Percentiles rank a stretch among this genome's conserved stretches.
Evolutionary conservation across 192 early-diverging fungal species (phyloP).

Genomic region (Paraglomus brasilianum): DNA sequence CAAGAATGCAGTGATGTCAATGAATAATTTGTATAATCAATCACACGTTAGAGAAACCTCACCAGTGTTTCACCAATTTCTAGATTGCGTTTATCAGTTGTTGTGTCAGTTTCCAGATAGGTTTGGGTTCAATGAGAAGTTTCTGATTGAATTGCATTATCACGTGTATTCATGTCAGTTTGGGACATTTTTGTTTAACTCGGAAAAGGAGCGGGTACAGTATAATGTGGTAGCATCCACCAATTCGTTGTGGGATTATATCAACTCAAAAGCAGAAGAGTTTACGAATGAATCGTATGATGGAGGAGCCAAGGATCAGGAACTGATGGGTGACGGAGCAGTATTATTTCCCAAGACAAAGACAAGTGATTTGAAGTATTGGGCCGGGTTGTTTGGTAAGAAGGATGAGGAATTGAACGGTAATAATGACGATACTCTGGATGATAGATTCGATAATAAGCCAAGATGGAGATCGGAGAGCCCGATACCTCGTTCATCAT

Average conservation of each 20-base stretch:
- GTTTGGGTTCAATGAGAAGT: constrained; percentile 90
- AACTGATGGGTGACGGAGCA: constrained; percentile 47
- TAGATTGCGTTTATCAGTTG: constrained; percentile 95
- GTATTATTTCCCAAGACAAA: constrained; percentile 64
- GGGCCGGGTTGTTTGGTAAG: constrained; percentile 66
- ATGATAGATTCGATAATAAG: not conserved
- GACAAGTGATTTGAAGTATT: constrained; percentile 64
- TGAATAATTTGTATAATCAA: constrained; percentile 57
- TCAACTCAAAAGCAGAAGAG: constrained; percentile 54
- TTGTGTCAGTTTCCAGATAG: constrained; percentile 82
- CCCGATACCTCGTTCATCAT: not conserved
- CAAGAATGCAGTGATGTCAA: constrained; percentile 57
- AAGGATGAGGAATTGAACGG: constrained; percentile 56
- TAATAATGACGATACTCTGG: constrained; percentile 16
- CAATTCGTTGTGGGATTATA: constrained; percentile 83
- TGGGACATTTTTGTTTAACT: constrained; percentile 93
- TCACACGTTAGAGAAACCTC: constrained; percentile 78
- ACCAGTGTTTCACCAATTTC: constrained; percentile 96
- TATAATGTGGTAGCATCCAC: constrained; percentile 42
- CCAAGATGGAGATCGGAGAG: not conserved
- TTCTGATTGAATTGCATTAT: constrained; percentile 79
- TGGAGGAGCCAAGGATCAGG: constrained; percentile 44
- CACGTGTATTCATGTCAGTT: constrained; percentile 90
- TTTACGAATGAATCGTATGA: constrained; percentile 65
- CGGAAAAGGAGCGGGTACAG: constrained; percentile 69